phyloP scores from a whole-genome alignment of 2,329 filamentous ascomycete genomes.

The Aulographum hederae region DNA sequence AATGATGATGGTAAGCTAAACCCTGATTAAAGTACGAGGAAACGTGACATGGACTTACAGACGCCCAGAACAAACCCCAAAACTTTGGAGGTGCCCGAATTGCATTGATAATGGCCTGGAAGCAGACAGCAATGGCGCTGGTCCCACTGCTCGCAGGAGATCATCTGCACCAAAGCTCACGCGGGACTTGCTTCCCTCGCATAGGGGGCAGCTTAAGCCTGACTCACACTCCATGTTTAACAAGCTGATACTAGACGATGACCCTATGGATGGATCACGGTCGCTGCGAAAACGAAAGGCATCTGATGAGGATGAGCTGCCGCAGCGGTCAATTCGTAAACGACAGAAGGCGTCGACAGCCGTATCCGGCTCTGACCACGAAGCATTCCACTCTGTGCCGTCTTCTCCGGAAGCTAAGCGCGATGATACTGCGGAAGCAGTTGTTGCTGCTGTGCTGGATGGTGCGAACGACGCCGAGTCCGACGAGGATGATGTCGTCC shows the following conservation, averaged over 20 bases:
- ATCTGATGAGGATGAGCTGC: conserved; percentile 43
- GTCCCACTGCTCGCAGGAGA: conserved; percentile 28
- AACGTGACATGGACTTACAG: too few relatives aligned
- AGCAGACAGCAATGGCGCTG: conserved; percentile 21
- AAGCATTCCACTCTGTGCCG: background rate
- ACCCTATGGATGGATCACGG: conserved; percentile 58
- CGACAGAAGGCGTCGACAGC: conserved; percentile 12
- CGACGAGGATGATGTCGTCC: conserved; percentile 12
- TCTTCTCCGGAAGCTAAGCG: conserved; percentile 1
- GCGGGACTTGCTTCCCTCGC: conserved; percentile 53
- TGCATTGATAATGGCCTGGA: conserved; percentile 34
- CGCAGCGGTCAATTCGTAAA: conserved; percentile 21
- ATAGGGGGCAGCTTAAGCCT: conserved; percentile 43
- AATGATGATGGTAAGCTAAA: conserved; percentile 42
- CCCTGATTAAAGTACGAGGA: too few relatives aligned
- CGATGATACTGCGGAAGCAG: too few relatives aligned
- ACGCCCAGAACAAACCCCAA: conserved; percentile 29
- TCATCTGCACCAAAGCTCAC: conserved; percentile 48
- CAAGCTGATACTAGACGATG: conserved; percentile 51
- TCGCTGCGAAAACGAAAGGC: conserved; percentile 72
- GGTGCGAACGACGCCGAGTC: conserved; percentile 6
- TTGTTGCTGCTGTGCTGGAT: conserved; percentile 6
- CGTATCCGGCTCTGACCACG: conserved; percentile 1
- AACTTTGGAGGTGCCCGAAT: conserved; percentile 42
- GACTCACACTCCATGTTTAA: conserved; percentile 66